Evolutionary conservation across 306 rosid genomes (phyloP), one percentile per base, ranked within the genome.

Genomic region (Malus sieversii): DNA sequence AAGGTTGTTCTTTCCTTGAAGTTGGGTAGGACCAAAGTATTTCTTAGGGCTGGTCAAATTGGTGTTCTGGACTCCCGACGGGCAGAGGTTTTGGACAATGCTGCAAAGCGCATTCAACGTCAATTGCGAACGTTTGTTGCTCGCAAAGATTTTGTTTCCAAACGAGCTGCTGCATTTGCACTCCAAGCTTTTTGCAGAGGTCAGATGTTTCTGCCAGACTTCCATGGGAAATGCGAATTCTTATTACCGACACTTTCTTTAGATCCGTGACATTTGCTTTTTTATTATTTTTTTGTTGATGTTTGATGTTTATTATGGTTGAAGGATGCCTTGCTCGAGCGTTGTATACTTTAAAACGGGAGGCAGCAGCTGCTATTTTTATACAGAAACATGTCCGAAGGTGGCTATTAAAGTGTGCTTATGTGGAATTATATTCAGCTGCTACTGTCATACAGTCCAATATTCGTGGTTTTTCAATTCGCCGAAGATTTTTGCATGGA

Each of bases 31-130:
- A 89, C 91, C 84, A 95, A 95, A 78, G 97, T 95, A 62, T 92
- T 95, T 86, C 97, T 95, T 71, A 86, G 99, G 85, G 97, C 96
- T 69, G 99, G 99, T 72, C 97, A 95, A 86, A 95, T 95, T 84
- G 99, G 97, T 59, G 80, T 89, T 84, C 88, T 95, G 78, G 99
- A 95, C 80, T 87, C 91, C 68, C 87, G 79, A 66, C 91, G 99
- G 8, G 84, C 97, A 66, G 97, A 88, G 81, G 95, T 95, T 80
- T 84, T 95, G 84, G 99, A 95, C 81, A 85, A 82, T 78, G 93
- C 99, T 86, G 92, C 90, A 51, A 95, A 84, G 84, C 72, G 84
- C 66, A 84, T 95, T 72, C 99, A 95, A 79, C 78, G 88, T 32
- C 89, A 79, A 40, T 45, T 95, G 80, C 88, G 76, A 75, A 90